phyloP scores from a whole-genome alignment of 1,139 yeast species.

The Ogataea hybrid region DNA sequence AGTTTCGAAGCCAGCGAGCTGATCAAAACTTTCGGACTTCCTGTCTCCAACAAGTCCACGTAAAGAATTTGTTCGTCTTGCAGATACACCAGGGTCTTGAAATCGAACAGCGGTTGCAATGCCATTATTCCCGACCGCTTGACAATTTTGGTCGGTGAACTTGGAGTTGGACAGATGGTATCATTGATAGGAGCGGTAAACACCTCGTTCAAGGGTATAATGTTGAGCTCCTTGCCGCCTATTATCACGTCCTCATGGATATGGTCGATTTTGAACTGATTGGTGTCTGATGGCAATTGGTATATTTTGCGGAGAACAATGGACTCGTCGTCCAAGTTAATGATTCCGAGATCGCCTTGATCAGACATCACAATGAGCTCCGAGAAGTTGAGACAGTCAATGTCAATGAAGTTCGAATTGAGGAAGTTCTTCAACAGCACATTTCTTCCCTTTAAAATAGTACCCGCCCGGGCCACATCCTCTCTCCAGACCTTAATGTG shows the following conservation, averaged over 20 bases:
- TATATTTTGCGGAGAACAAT: conserved; percentile 26
- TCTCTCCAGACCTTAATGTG: conserved; percentile 58
- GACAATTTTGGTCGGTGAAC: conserved; percentile 27
- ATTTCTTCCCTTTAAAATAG: conserved; percentile 54
- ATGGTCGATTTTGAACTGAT: conserved; percentile 25
- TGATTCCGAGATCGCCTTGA: conserved; percentile 39
- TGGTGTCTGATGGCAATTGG: conserved; percentile 17
- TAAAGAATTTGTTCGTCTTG: conserved; percentile 32
- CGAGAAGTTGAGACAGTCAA: conserved; percentile 36
- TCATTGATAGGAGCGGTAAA: conserved; percentile 9
- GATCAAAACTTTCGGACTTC: conserved; percentile 28
- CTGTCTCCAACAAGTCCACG: conserved; percentile 28
- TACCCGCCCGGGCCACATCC: conserved; percentile 12
- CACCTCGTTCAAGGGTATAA: conserved; percentile 16
- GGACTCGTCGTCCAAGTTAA: conserved; percentile 33
- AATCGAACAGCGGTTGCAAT: conserved; percentile 23
- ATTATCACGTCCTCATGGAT: conserved; percentile 15
- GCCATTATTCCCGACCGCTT: conserved; percentile 26
- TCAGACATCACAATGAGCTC: conserved; percentile 45
- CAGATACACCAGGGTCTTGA: conserved; percentile 32
- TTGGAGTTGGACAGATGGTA: conserved; percentile 24
- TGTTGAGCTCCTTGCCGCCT: conserved; percentile 17
- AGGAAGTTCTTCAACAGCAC: conserved; percentile 50
- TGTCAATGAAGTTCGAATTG: conserved; percentile 45
- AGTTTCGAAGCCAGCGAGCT: conserved; percentile 38